Evolutionary conservation across 2,329 filamentous ascomycete genomes (phyloP), one percentile per base, ranked within the genome.

Genomic region (Venturia aucupariae): DNA sequence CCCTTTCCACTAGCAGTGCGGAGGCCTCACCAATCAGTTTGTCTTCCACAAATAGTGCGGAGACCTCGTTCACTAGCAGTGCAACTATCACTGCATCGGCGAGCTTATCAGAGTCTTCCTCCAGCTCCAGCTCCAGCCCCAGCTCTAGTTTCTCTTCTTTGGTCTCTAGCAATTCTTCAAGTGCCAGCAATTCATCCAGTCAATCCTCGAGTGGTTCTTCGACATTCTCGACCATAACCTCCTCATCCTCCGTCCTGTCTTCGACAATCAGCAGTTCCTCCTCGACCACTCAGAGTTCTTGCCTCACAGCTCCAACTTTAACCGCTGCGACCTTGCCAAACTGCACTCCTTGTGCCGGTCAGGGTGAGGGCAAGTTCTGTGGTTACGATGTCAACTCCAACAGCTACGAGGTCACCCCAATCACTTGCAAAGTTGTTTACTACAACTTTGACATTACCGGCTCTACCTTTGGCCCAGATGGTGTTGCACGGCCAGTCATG

Each of bases 381-480:
- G 63, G 63, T 13, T 61, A 48, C 19, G 35, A 38, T 48, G 24
- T 54, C 51, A 24, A 4, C 15, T 60, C 51, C 30, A 55, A 66
- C 44, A 61, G n/a, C 17, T 66, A 66, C 30, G 30, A 48, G 13
- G 38, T 32, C 13, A 63, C 60, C 10, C 64, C 64, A 30, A 65
- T 48, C 10, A 66, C 65, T 19, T 65, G 65, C 35, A 61, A 65
- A 7, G 63, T 65, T 17, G 41, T 64, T 17, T 39, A 65, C 32
- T 66, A 66, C 48, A 41, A 44, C 42, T 62, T 66, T 27, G 48
- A 55, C 17, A 59, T 66, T 44, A 66, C 65, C 11, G 27, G 64
- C 27, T 24, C 38, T n/a, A 64, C 30, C 19, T 27, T 60, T 11
- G 27, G 35, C n/a, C 65, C 65, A n/a, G 65, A 67, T 64, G 65